Percentiles rank a stretch among this genome's conserved stretches.
phyloP scores from a whole-genome alignment of 805 yeast genomes.

The Peterozyma xylosa region DNA sequence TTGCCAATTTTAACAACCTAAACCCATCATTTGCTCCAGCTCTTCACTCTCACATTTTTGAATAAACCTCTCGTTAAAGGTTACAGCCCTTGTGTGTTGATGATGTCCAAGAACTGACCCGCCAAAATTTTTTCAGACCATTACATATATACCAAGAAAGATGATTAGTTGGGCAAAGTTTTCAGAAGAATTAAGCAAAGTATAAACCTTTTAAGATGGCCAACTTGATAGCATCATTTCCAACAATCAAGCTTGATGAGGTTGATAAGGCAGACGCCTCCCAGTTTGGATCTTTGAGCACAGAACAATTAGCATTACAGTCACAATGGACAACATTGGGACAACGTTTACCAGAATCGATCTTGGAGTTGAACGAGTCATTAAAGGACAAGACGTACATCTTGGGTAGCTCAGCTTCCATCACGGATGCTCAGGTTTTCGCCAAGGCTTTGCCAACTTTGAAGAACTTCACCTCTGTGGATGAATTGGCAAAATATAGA shows the following conservation, averaged over 20 bases:
- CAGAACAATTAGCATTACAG: slow-evolving; percentile 46
- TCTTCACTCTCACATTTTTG: not conserved
- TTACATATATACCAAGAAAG: not conserved
- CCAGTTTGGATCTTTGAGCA: slow-evolving; percentile 19
- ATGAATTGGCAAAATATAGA: slow-evolving; percentile 57
- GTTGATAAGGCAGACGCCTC: slow-evolving; percentile 17
- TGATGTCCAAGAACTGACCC: not conserved
- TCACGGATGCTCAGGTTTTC: slow-evolving; percentile 67
- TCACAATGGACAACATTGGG: slow-evolving; percentile 78
- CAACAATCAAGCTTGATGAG: slow-evolving; percentile 21
- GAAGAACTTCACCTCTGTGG: slow-evolving; percentile 42
- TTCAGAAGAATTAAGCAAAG: not conserved
- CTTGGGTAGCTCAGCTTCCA: slow-evolving; percentile 57
- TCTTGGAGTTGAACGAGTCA: slow-evolving; percentile 57
- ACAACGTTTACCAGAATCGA: slow-evolving; percentile 46
- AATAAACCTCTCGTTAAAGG: not conserved
- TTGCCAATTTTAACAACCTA: no score
- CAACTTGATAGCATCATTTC: slow-evolving; percentile 20
- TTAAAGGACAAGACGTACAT: slow-evolving; percentile 68
- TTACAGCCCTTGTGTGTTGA: not conserved
- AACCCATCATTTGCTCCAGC: not conserved
- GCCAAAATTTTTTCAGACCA: not conserved
- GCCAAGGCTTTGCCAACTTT: slow-evolving; percentile 58
- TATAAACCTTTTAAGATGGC: slow-evolving; percentile 14
- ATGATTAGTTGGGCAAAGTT: not conserved